Conservation (phyloP, 176 grass and related monocot species). For the Calamus simplicifolius region DNA sequence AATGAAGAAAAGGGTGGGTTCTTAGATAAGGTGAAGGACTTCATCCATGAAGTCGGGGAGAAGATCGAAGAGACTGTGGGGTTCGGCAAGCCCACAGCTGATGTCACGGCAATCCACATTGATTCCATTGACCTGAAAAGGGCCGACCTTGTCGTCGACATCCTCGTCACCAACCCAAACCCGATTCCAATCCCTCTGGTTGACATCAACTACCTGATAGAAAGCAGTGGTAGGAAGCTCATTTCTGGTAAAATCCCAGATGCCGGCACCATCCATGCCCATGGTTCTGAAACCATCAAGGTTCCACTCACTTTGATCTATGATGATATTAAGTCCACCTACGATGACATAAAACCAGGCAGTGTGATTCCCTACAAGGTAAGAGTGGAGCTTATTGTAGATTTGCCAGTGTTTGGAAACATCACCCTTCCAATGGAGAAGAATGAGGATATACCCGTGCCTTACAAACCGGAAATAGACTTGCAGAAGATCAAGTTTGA, state of each 20-base stretch:
- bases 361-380: conserved; percentile 92
- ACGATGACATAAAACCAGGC: conserved; percentile 64
- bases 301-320: conserved; percentile 46
- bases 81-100: conserved; percentile 46
- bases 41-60: conserved; percentile 62
- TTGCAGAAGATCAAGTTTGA: conserved; percentile 92
- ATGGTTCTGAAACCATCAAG: conserved; percentile 52
- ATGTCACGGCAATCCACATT: conserved; percentile 44
- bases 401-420: conserved; percentile 76
- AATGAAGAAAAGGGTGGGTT: conserved; percentile 28
- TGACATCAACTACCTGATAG: conserved; percentile 52
- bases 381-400: conserved; percentile 59
- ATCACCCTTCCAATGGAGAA: conserved; percentile 83
- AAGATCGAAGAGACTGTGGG: conserved; percentile 59
- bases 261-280: conserved; percentile 61
- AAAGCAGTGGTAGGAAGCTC: conserved; percentile 56
- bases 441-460: conserved; percentile 66
- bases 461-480: conserved; percentile 91
- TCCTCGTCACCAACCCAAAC: conserved; percentile 46
- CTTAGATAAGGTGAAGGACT: conserved; percentile 63
- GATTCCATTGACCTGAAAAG: conserved; percentile 52
- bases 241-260: conserved; percentile 64
- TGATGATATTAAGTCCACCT: conserved; percentile 56
- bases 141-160: conserved; percentile 43
- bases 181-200: conserved; percentile 63